Evolutionary conservation across 805 yeast genomes (phyloP).

Genomic region (Saturnispora zaruensis): DNA sequence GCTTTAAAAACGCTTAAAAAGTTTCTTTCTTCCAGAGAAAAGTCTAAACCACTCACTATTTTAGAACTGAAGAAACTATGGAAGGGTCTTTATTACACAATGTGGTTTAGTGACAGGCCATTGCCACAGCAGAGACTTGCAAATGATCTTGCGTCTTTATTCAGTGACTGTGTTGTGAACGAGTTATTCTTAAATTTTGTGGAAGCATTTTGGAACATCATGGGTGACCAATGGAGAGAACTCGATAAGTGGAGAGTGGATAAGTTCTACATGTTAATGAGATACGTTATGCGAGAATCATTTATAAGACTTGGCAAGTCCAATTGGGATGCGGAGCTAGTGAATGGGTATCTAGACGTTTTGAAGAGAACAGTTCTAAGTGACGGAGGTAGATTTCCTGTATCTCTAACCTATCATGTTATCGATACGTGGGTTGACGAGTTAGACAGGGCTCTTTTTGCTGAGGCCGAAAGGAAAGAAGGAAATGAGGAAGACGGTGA

Average conservation of each 20-base stretch:
- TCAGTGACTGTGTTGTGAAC: conserved; percentile 35
- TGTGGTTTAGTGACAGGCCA: conserved; percentile 97
- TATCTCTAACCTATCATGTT: conserved; percentile 76
- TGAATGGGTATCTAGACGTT: conserved; percentile 38
- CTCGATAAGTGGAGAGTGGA: conserved; percentile 84
- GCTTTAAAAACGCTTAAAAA: conserved; percentile 59
- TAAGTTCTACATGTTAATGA: conserved; percentile 71
- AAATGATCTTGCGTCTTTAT: conserved; percentile 51
- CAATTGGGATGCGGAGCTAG: conserved; percentile 45
- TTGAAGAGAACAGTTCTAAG: conserved; percentile 31
- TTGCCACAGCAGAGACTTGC: conserved; percentile 85
- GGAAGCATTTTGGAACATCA: conserved; percentile 73
- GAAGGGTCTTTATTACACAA: conserved; percentile 90
- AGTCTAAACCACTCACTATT: conserved; percentile 34
- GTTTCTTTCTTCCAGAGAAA: conserved; percentile 41
- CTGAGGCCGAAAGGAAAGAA: conserved; percentile 37
- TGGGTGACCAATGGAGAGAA: conserved; percentile 72
- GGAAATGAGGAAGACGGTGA: conserved; percentile 38
- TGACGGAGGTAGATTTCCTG: conserved; percentile 52
- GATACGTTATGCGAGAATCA: conserved; percentile 64
- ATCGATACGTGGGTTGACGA: conserved; percentile 82
- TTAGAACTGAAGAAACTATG: conserved; percentile 75
- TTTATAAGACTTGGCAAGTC: conserved; percentile 46
- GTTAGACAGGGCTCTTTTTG: conserved; percentile 56
- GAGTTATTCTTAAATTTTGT: conserved; percentile 44